A percentile compares a stretch with the other conserved stretches of the same genome.
Evolutionary conservation across 1,284 basidiomycete species (phyloP).

Genomic region (Heterobasidion annosum): DNA sequence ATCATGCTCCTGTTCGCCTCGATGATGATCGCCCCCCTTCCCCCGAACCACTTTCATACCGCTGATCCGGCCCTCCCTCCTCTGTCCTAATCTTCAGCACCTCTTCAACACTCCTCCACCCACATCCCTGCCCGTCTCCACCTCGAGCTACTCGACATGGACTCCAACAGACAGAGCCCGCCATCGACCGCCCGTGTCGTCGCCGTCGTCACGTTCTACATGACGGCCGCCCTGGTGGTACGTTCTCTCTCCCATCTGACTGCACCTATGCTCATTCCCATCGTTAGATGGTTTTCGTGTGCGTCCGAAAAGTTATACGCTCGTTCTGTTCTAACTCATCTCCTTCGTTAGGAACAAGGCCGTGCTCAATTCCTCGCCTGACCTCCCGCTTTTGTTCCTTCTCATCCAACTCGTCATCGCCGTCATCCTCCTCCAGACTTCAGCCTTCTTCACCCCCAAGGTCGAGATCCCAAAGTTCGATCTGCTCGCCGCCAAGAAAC

Average conservation of each 20-base stretch:
- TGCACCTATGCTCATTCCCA: slow-evolving; percentile 2
- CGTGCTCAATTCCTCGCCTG: slow-evolving; percentile 58
- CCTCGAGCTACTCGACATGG: slow-evolving; percentile 14
- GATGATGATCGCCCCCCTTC: too few relatives aligned
- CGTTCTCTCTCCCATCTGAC: slow-evolving; percentile 17
- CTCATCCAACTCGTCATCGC: slow-evolving; percentile 62
- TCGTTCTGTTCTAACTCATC: neutral
- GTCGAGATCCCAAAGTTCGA: slow-evolving; percentile 52
- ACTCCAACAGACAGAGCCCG: slow-evolving; percentile 13
- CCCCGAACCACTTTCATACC: neutral
- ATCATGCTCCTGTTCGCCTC: too few relatives aligned
- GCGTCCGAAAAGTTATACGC: slow-evolving; percentile 15
- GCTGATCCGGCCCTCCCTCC: neutral
- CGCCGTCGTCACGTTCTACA: slow-evolving; percentile 70
- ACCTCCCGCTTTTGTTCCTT: slow-evolving; percentile 62
- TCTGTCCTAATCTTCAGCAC: neutral
- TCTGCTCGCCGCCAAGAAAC: slow-evolving; percentile 40
- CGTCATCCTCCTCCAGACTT: slow-evolving; percentile 50
- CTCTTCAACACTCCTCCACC: neutral
- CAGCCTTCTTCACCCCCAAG: slow-evolving; percentile 34
- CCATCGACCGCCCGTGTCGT: slow-evolving; percentile 42
- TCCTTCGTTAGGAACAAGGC: slow-evolving; percentile 51
- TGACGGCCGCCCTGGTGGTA: slow-evolving; percentile 64
- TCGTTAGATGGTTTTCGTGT: slow-evolving; percentile 60
- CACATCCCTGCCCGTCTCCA: slow-evolving; percentile 1